Percentiles rank a stretch among this genome's conserved stretches.
Evolutionary conservation across 73 alveolate genomes (phyloP).

Genomic region (Stentor roeselii): DNA sequence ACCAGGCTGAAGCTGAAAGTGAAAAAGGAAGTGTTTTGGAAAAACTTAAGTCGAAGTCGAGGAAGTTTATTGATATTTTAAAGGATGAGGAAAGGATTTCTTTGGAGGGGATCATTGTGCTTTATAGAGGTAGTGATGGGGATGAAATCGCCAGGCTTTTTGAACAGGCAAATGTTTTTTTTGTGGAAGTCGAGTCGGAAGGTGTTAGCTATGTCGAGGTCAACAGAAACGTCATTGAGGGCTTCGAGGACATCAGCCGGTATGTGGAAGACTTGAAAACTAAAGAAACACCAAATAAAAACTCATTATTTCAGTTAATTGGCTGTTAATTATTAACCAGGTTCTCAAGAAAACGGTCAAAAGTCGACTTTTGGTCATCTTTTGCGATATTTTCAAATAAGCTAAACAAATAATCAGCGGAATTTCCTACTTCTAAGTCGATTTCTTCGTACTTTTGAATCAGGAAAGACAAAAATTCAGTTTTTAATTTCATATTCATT

Average conservation of each 20-base stretch:
- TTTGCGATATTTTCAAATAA: too few species aligned
- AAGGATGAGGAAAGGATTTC: neutral
- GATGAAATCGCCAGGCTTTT: neutral
- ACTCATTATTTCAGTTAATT: neutral
- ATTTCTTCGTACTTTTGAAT: too few species aligned
- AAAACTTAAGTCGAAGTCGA: neutral
- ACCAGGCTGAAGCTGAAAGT: neutral
- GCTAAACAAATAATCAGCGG: too few species aligned
- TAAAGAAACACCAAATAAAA: neutral
- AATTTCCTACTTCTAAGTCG: too few species aligned
- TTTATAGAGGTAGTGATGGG: neutral
- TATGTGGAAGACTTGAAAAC: neutral
- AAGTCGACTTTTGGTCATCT: too few species aligned
- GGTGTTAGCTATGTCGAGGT: neutral
- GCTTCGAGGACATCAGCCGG: neutral
- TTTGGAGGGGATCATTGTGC: neutral
- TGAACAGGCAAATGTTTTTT: neutral
- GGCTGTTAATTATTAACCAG: slow-evolving; percentile 11
- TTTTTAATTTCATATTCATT: too few species aligned
- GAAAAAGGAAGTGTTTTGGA: neutral
- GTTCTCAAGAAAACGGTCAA: too few species aligned
- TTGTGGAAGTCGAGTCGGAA: neutral
- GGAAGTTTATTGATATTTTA: neutral
- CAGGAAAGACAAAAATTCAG: too few species aligned
- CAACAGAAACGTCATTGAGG: neutral